Percentiles rank a stretch among this genome's conserved stretches.
These are phyloP conservation scores for Celoporthe dispersa DNA, from an alignment of 2,329 filamentous ascomycete genomes.

Conservation along the genomic window DNA sequence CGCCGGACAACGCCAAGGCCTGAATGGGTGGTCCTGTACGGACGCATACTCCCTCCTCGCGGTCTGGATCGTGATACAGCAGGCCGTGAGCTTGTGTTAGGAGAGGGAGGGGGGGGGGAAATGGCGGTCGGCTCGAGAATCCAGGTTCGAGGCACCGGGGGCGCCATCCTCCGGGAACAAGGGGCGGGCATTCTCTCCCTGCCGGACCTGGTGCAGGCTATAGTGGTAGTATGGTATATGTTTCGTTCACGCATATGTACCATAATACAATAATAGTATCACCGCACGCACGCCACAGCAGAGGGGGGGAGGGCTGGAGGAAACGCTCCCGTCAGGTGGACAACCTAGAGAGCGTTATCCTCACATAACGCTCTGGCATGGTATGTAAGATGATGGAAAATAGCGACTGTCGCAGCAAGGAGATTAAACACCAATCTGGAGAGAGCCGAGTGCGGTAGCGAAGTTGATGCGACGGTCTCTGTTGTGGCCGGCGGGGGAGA, in stretches of 20 bases:
- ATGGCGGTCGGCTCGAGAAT: constrained; percentile 5
- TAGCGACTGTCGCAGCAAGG: background rate
- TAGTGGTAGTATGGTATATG: background rate
- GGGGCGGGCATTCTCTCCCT: background rate
- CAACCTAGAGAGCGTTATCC: background rate
- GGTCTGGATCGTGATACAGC: constrained; percentile 1
- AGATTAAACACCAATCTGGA: background rate
- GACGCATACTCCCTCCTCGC: background rate
- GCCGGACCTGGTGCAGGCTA: background rate
- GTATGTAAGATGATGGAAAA: background rate
- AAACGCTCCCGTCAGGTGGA: background rate
- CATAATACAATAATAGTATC: background rate
- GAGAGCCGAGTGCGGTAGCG: background rate
- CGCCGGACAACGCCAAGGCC: background rate
- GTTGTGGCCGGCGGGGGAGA: background rate
- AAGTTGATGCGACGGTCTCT: background rate
- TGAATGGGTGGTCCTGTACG: background rate
- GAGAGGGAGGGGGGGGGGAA: background rate
- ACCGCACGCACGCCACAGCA: no score
- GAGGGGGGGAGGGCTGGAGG: background rate
- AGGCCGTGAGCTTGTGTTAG: background rate
- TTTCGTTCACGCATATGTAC: background rate
- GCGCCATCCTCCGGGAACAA: constrained; percentile 5
- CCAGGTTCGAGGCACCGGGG: background rate
- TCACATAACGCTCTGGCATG: background rate